These are phyloP conservation scores for Aspergillus arachidicola DNA, from an alignment of 2,329 filamentous ascomycete species.

Conservation along the genomic window DNA sequence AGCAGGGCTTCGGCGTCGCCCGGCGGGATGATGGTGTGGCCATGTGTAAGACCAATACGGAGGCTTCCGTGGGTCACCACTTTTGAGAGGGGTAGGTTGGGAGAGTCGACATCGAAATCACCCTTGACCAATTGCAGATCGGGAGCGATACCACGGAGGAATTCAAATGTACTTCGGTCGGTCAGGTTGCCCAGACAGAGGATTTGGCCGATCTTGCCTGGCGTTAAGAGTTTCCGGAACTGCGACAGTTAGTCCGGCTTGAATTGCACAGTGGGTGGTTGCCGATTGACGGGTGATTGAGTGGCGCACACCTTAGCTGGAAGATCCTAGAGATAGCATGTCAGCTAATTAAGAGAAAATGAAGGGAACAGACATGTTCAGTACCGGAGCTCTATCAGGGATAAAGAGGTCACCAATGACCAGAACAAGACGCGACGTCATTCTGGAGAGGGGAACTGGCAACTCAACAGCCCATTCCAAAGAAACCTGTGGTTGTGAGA, in stretches of 20 bases:
- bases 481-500: background rate
- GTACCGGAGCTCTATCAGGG: conserved; percentile 80
- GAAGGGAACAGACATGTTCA: conserved; percentile 17
- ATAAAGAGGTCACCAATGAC: conserved; percentile 94
- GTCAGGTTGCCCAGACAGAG: conserved; percentile 80
- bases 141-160: conserved; percentile 73
- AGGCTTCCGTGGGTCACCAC: conserved; percentile 70
- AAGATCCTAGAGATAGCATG: conserved; percentile 62
- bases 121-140: conserved; percentile 72
- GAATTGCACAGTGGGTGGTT: conserved; percentile 7
- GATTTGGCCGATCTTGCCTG: conserved; percentile 80
- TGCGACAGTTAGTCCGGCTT: conserved; percentile 39
- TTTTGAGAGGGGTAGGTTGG: conserved; percentile 66
- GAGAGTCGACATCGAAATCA: conserved; percentile 70
- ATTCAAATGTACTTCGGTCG: conserved; percentile 78
- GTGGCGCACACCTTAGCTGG: conserved; percentile 71
- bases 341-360: conserved; percentile 23
- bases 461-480: conserved; percentile 34
- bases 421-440: conserved; percentile 86
- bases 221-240: conserved; percentile 84
- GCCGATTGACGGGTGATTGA: background rate
- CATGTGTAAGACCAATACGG: conserved; percentile 71
- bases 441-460: conserved; percentile 36
- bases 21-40: conserved; percentile 69
- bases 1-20: conserved; percentile 67